These are phyloP conservation scores for Neospermospora avenae DNA, from an alignment of 2,329 filamentous ascomycete genomes.

Conservation along the genomic window DNA sequence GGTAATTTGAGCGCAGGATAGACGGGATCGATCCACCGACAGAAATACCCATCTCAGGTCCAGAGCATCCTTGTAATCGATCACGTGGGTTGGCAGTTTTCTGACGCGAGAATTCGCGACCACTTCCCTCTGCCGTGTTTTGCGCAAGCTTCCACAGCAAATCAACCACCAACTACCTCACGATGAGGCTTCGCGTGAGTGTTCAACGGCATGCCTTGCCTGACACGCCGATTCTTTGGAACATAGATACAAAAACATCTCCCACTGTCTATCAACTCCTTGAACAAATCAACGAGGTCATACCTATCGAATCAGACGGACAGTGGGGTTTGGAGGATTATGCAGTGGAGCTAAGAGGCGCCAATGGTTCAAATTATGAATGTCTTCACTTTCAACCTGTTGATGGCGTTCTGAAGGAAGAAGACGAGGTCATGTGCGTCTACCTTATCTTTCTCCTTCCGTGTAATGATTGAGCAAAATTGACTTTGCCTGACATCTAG, in stretches of 20 bases:
- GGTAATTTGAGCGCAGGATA: too few relatives aligned
- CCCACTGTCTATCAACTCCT: slow-evolving; percentile 75
- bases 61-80: too few relatives aligned
- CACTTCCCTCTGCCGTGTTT: neutral
- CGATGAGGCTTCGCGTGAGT: slow-evolving; percentile 69
- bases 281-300: slow-evolving; percentile 71
- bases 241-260: slow-evolving; percentile 47
- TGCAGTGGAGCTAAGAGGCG: slow-evolving; percentile 66
- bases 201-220: slow-evolving; percentile 73
- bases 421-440: slow-evolving; percentile 77
- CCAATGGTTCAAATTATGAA: slow-evolving; percentile 65
- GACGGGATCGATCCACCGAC: too few relatives aligned
- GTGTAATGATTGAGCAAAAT: neutral
- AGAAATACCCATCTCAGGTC: too few relatives aligned
- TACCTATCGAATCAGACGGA: slow-evolving; percentile 71
- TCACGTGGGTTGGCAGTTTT: neutral
- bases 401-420: slow-evolving; percentile 67
- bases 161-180: slow-evolving; percentile 1
- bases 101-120: neutral
- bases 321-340: slow-evolving; percentile 92
- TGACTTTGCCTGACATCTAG: slow-evolving; percentile 40
- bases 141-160: neutral
- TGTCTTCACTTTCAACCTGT: slow-evolving; percentile 82
- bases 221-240: slow-evolving; percentile 69
- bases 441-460: slow-evolving; percentile 34